Evolutionary conservation across 2,329 filamentous ascomycete species (phyloP).

Genomic region (Paraconiothyrium sp.): DNA sequence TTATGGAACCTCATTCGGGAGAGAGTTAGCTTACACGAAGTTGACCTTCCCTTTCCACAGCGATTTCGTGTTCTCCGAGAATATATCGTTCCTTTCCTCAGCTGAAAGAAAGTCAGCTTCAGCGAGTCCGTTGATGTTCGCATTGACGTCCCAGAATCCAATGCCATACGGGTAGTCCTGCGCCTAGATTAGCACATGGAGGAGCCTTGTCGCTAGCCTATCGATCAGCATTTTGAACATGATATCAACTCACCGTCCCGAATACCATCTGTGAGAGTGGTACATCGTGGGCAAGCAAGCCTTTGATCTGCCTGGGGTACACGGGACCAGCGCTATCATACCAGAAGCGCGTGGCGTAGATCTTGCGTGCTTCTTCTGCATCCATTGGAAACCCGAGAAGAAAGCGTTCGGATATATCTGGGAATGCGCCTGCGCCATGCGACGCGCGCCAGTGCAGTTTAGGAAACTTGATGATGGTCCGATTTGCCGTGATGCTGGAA

Average conservation of each 20-base stretch:
- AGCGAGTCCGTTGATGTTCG: slow-evolving; percentile 42
- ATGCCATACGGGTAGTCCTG: slow-evolving; percentile 51
- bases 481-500: slow-evolving; percentile 42
- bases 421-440: slow-evolving; percentile 49
- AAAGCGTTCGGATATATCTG: slow-evolving; percentile 47
- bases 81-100: slow-evolving; percentile 40
- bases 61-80: slow-evolving; percentile 34
- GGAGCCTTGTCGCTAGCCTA: background rate
- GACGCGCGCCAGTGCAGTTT: slow-evolving; percentile 46
- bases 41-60: slow-evolving; percentile 41
- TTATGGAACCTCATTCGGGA: too few relatives aligned
- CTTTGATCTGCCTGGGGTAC: slow-evolving; percentile 48
- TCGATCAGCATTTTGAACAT: background rate
- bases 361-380: slow-evolving; percentile 35
- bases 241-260: slow-evolving; percentile 42
- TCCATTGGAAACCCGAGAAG: slow-evolving; percentile 42
- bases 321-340: slow-evolving; percentile 52
- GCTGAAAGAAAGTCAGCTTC: slow-evolving; percentile 31
- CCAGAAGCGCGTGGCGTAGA: slow-evolving; percentile 45
- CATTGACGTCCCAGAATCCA: slow-evolving; percentile 48
- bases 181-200: slow-evolving; percentile 2
- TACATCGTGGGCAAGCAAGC: slow-evolving; percentile 44
- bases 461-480: slow-evolving; percentile 40
- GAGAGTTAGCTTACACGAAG: background rate
- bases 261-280: slow-evolving; percentile 45